Evolutionary conservation across 2,329 filamentous ascomycete genomes (phyloP), one percentile per base, ranked within the genome.

Genomic region (Nigrograna mackinnonii): DNA sequence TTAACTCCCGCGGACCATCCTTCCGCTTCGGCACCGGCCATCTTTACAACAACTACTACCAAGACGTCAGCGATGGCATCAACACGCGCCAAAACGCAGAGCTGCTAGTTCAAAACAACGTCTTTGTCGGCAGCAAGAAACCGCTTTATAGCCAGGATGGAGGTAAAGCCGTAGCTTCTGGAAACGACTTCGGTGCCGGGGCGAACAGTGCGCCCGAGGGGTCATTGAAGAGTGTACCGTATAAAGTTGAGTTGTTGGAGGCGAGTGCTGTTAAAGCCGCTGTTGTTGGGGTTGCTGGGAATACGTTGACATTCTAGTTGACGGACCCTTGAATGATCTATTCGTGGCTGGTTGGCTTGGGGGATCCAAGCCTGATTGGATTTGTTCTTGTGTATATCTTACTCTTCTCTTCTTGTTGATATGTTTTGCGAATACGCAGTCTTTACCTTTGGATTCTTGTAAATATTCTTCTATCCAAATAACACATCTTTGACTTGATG

Each of bases 21-120:
- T 62, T 86, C 62, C 82, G 84, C 52, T 87, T 87, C 70, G 84
- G 84, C 20, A 85, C 80, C 31, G 82, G 72, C 9, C 84, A 87
- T 68, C 61, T 80, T 54, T 80, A 76, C 72, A 83, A 80, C 73
- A 75, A 63, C 58, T 74, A 72, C 63, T 68, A 64, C 47, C 66
- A 72, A 24, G 55, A 58, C 18, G 60, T 67, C 14, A 50, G 48
- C 19, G 66, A 70, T 38, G 70, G 66, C 14, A 65, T 74, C 49
- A 72, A 75, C 62, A 68, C 69, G 6, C 66, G 72, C 37, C 55
- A 66, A 41, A 69, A 69, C 33, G 72, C 71, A 1, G 66, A 74
- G 54, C 52, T 70, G 6, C 68, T 74, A 17, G 70, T 74, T 13
- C 62, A 75, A 58, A 66, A 64, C 55, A 70, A 68, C 38, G 68